A percentile compares a stretch with the other conserved stretches of the same genome.
These are phyloP conservation scores for Entomortierella chlamydospora DNA, from an alignment of 192 early-diverging fungal genomes.

Conservation along the genomic window DNA sequence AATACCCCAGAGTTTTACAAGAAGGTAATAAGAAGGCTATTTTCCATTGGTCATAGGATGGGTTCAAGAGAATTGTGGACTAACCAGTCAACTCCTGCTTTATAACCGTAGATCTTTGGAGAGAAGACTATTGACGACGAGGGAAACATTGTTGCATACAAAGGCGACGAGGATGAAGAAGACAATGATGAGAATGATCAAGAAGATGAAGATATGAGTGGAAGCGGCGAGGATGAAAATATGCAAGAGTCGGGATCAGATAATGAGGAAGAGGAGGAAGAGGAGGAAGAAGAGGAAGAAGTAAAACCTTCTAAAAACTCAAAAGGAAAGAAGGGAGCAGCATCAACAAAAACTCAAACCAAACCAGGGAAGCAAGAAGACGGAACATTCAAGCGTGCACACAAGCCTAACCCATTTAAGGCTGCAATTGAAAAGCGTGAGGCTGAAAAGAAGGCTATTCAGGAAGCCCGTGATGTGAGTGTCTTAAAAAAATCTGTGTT, in stretches of 20 bases:
- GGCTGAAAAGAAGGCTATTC: slow-evolving; percentile 52
- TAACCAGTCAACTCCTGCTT: too few relatives aligned
- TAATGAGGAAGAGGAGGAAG: slow-evolving; percentile 16
- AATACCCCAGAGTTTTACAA: slow-evolving; percentile 52
- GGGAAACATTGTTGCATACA: slow-evolving; percentile 48
- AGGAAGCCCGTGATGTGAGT: slow-evolving; percentile 46
- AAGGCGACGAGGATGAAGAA: slow-evolving; percentile 1
- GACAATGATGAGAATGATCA: slow-evolving; percentile 6
- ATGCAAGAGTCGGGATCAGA: slow-evolving; percentile 29
- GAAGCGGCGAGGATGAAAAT: slow-evolving; percentile 20
- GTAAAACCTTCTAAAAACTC: slow-evolving; percentile 19
- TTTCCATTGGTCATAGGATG: neutral
- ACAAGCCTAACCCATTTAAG: slow-evolving; percentile 52
- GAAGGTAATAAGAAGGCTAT: slow-evolving; percentile 20
- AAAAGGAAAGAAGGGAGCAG: slow-evolving; percentile 26
- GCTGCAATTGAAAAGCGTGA: slow-evolving; percentile 53
- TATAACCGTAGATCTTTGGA: slow-evolving; percentile 54
- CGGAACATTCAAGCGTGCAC: slow-evolving; percentile 37
- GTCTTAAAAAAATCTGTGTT: neutral
- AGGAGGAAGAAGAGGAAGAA: slow-evolving; percentile 24
- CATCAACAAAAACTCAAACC: neutral
- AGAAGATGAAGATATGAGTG: slow-evolving; percentile 24
- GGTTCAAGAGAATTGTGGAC: too few relatives aligned
- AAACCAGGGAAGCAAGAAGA: slow-evolving; percentile 49
- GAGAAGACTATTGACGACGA: slow-evolving; percentile 51